Base-by-base conservation (phyloP, 2,329 filamentous ascomycete genomes). In the Gliomastix tumulicola region DNA sequence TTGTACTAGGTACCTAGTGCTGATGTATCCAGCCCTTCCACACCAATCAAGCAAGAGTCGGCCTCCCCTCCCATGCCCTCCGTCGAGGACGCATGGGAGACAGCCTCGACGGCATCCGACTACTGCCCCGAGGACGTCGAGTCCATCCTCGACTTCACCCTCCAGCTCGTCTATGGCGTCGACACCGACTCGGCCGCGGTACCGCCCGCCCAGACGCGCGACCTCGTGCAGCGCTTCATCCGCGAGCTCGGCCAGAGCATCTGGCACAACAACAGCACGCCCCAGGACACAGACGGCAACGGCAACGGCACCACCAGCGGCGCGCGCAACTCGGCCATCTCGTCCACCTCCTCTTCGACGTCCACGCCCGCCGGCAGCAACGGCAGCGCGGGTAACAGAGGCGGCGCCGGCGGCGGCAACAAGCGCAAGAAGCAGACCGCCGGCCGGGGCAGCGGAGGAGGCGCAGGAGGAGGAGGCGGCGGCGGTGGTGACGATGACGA, bases 81-180 rank as follows among this genome's bases (percentile, higher is more conserved):
- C 25, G 34, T 34, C 20, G 22, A 30, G 23, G 32, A 39, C 9
- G 21, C 32, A 7, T 50, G 45, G 34, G 48, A 50, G 19, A 41
- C 44, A 7, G 37, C 40, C 10, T 49, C 48, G 4, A 46, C 48
- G 5, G 44, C 45, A 2, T 53, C 51, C 4, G 54, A 58, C 7
- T 56, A 60, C 30, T 41, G 53, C 7, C 38, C 45, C 3, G 56
- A 60, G 3, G 60, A 64, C 35, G 51, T 54, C 12, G 58, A 60
- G 12, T 43, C 49, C 0, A 42, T 64, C 3, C 48, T 64, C 15
- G 53, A 55, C 28, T 63, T 61, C 32, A 49, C 54, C 0, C 49
- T 64, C 1, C 61, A 64, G 22, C 34, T 62, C 0, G 53, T 57
- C 6, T 64, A 63, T 35, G 61, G 61, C 3, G 45, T 64, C 1